These are phyloP conservation scores for Suhomyces tanzawaensis DNA, from an alignment of 805 yeast species.

Conservation along the genomic window DNA sequence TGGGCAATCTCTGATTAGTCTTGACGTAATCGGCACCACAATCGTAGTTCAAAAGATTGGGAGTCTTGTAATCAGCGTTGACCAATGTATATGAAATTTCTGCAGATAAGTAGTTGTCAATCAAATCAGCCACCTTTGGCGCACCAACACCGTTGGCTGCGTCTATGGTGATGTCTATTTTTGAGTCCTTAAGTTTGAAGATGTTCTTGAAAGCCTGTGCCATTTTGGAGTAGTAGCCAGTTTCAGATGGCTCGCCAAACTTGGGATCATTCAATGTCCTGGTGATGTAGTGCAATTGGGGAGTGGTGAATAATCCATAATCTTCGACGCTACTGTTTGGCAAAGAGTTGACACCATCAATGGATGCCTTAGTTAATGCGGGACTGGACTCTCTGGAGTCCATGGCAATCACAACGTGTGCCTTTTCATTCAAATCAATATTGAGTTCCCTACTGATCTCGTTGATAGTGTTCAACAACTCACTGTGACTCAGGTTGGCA, in stretches of 20 bases:
- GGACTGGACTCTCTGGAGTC: slow-evolving; percentile 90
- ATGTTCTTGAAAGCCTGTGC: slow-evolving; percentile 51
- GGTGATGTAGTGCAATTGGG: slow-evolving; percentile 88
- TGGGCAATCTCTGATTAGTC: slow-evolving; percentile 78
- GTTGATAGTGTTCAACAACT: slow-evolving; percentile 40
- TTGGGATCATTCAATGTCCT: slow-evolving; percentile 63
- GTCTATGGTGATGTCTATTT: slow-evolving; percentile 64
- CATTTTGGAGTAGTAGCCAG: slow-evolving; percentile 69
- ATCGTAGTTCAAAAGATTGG: slow-evolving; percentile 61
- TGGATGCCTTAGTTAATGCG: slow-evolving; percentile 52
- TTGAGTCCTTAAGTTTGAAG: slow-evolving; percentile 21
- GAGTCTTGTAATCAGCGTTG: slow-evolving; percentile 54
- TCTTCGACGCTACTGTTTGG: slow-evolving; percentile 46
- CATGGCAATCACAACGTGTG: slow-evolving; percentile 66
- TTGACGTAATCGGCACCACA: slow-evolving; percentile 98
- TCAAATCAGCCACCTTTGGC: slow-evolving; percentile 56
- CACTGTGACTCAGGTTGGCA: slow-evolving; percentile 63
- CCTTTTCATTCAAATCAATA: slow-evolving; percentile 44
- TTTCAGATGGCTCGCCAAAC: slow-evolving; percentile 62
- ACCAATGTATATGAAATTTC: slow-evolving; percentile 43
- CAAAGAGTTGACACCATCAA: slow-evolving; percentile 56
- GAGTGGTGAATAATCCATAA: slow-evolving; percentile 81
- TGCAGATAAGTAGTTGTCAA: slow-evolving; percentile 38
- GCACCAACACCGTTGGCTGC: slow-evolving; percentile 98
- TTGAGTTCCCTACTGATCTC: slow-evolving; percentile 37